Base-by-base conservation (phyloP, 192 early-diverging fungal species). In the Coemansia sp. region DNA sequence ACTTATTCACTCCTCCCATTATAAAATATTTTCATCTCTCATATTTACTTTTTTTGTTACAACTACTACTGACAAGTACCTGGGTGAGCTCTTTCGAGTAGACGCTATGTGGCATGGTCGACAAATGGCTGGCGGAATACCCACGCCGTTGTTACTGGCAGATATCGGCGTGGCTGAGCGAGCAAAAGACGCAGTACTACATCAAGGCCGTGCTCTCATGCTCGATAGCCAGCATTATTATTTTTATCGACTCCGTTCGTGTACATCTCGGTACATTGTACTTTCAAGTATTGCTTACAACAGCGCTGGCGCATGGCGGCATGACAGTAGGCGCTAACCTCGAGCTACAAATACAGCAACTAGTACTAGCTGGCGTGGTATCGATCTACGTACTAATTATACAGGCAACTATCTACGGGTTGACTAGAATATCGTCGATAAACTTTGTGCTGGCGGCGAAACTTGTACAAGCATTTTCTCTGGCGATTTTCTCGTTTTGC, bases 281-380 rank as follows among this genome's bases (percentile, higher is more conserved):
- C 44, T 71, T 80, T 38, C 65, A 71, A 20, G 64, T 71, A 0
- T 34, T 80, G 27, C 64, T 80, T 4, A 74, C 72, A 39, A 74
- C 78, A 0, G 69, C 65, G 10, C 55, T 73, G 64, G 78, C 78
- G n/a, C 71, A 80, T 30, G 72, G 69, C 22, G 78, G 78, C 5
- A 73, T 53, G 62, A 74, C 72, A 1, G 66, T 80, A 1, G 78
- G 78, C 6, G 72, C 78, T 2, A 80, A 80, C 56, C 64, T 80
- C 9, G 78, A 80, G 53, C 39, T 74, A 3, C 78, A 80, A 66
- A 11, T 68, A 3, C 78, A 80, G 59, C 78, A 80, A 32, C 45
- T 80, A 34, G 43, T 64, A 16, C 49, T 80, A 1, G 61, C 61
- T 15, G 22, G 60, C 12, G 18, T 67, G n/a, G 65, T 67, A 7